phyloP scores from a whole-genome alignment of 208 protist species.

The Wallacemonas sp. region DNA sequence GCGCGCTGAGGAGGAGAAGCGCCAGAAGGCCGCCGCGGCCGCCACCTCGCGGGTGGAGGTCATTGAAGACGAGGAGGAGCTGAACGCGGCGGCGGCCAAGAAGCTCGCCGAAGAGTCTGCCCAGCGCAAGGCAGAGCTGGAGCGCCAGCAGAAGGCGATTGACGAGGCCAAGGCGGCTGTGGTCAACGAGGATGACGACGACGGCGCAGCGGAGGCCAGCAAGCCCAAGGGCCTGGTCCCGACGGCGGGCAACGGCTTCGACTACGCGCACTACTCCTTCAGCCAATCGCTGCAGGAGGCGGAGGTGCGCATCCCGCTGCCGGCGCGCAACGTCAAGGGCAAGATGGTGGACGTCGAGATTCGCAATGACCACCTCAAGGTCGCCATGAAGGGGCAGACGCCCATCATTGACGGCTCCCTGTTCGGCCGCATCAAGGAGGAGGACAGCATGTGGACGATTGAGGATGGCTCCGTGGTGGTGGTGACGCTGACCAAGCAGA shows the following conservation, averaged over 20 bases:
- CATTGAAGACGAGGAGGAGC: constrained; percentile 71
- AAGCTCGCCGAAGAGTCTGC: constrained; percentile 47
- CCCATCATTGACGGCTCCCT: constrained; percentile 89
- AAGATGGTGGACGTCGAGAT: constrained; percentile 86
- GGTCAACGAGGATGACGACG: constrained; percentile 30
- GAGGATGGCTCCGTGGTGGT: constrained; percentile 88
- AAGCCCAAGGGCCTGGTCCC: constrained; percentile 85
- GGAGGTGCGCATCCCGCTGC: constrained; percentile 88
- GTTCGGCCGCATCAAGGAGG: constrained; percentile 58
- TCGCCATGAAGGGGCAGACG: constrained; percentile 82
- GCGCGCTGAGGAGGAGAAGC: constrained; percentile 34
- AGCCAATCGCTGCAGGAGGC: constrained; percentile 88
- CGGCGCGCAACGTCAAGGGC: constrained; percentile 55
- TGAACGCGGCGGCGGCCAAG: constrained; percentile 39
- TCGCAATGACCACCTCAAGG: constrained; percentile 56
- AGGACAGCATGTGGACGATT: constrained; percentile 94
- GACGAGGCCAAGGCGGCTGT: constrained; percentile 40
- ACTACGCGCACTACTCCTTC: constrained; percentile 89
- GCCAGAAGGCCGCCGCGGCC: constrained; percentile 18
- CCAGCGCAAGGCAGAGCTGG: constrained; percentile 53
- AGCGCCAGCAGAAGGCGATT: constrained; percentile 47
- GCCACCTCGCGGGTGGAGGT: constrained; percentile 67
- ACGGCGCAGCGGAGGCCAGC: constrained; percentile 43
- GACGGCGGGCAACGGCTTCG: constrained; percentile 85
- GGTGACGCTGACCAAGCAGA: constrained; percentile 89